phyloP scores from a whole-genome alignment of 768 basidiomycete species.

The Calocybe gangraenosa region DNA sequence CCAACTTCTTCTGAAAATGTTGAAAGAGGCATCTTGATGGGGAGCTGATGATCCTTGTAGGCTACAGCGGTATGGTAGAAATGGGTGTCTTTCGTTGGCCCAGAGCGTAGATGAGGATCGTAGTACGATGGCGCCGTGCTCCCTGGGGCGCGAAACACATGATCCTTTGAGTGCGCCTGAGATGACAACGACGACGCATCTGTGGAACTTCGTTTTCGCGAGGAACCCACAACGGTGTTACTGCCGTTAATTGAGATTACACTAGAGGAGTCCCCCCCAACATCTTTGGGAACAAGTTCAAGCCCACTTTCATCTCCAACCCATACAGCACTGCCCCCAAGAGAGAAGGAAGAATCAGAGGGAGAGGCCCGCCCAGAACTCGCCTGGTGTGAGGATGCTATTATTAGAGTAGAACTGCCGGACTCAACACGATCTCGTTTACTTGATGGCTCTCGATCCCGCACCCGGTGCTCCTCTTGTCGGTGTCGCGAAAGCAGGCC shows the following conservation, averaged over 20 bases:
- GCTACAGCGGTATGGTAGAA: conserved; percentile 84
- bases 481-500: conserved; percentile 47
- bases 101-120: conserved; percentile 45
- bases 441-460: conserved; percentile 25
- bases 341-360: conserved; percentile 69
- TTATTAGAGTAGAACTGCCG: conserved; percentile 29
- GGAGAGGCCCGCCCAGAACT: conserved; percentile 46
- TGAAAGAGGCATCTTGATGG: conserved; percentile 86
- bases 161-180: conserved; percentile 41
- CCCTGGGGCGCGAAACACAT: conserved; percentile 27
- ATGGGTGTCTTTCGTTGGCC: conserved; percentile 82
- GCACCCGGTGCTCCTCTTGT: conserved; percentile 33
- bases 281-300: conserved; percentile 45
- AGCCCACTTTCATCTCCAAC: conserved; percentile 69
- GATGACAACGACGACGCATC: conserved; percentile 76
- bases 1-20: conserved; percentile 95
- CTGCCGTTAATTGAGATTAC: conserved; percentile 34
- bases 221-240: conserved; percentile 38
- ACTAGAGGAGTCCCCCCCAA: conserved; percentile 37
- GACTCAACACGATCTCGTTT: conserved; percentile 29
- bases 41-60: conserved; percentile 80
- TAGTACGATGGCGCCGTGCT: conserved; percentile 36
- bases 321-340: conserved; percentile 83
- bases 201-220: conserved; percentile 57
- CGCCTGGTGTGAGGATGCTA: conserved; percentile 22